Evolutionary conservation across 495 filamentous ascomycete genomes (phyloP), one percentile per base, ranked within the genome.

Genomic region (Xylaria grammica): DNA sequence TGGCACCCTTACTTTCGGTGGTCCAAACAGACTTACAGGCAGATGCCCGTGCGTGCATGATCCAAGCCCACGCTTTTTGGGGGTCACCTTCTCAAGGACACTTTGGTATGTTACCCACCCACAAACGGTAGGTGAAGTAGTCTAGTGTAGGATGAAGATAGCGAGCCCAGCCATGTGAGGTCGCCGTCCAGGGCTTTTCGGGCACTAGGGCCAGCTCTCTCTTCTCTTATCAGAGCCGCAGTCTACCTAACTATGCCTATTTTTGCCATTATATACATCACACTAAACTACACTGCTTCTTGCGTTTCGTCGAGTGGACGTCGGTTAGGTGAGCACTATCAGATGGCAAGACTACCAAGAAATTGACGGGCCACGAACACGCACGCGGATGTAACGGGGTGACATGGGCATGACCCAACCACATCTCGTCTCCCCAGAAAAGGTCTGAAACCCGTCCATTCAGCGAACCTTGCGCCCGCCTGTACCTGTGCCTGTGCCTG

Each of bases 1-100:
- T 60, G 58, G 58, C 58, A 60, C 29, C 40, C 56, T 49, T 59
- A 49, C 44, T 59, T 57, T 45, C 38, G 52, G 52, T 19, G 19
- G 6, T n/a, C 36, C 34, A 6, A 17, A 20, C 20, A 40, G 15
- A 42, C 54, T 22, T 19, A 45, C 56, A 34, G 42, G 40, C 19
- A 34, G 40, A 26, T 26, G 13, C 40, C 55, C 40, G 36, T 58
- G 27, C 55, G 55, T 58, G 40, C 55, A 58, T 58, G 40, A 48
- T 36, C 56, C 56, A 36, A 26, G 56, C 42, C 56, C 40, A 59
- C 42, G 42, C 42, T 46, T 46, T 48, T 48, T 48, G 42, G 42
- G 56, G 56, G 40, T 45, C 27, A 19, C 42, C 40, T 45, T 26
- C 42, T 40, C 22, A 29, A 32, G 9, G 4, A 46, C 10, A 17